phyloP scores from a whole-genome alignment of 352 stramenopile genomes.

The Phytophthora crassamura region DNA sequence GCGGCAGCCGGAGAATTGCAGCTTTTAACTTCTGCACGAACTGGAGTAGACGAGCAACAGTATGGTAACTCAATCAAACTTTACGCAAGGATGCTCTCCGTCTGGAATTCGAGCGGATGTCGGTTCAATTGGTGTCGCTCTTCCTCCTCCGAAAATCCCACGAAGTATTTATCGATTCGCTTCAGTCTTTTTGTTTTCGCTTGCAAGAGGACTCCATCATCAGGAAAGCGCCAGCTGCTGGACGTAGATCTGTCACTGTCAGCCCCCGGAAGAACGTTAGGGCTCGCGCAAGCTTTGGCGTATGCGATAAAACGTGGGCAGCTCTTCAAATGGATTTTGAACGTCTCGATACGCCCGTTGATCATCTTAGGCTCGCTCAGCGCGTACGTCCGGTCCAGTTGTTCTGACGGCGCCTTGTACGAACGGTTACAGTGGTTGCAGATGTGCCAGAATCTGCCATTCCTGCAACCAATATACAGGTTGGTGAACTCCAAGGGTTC shows the following conservation, averaged over 20 bases:
- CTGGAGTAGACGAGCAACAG: background rate
- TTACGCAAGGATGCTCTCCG: background rate
- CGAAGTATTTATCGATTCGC: conserved; percentile 4
- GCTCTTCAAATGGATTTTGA: background rate
- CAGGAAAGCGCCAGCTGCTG: background rate
- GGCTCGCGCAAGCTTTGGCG: background rate
- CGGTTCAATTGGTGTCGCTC: background rate
- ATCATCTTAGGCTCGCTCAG: background rate
- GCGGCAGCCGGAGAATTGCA: background rate
- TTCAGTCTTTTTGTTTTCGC: background rate
- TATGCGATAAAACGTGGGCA: background rate
- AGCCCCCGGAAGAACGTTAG: background rate
- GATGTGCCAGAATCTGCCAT: background rate
- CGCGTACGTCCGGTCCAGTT: background rate
- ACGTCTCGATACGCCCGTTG: background rate
- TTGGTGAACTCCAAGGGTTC: conserved; percentile 4
- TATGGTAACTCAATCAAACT: conserved; percentile 2
- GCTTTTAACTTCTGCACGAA: background rate
- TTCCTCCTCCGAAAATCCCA: background rate
- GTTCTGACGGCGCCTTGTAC: background rate
- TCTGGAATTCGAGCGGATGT: conserved; percentile 3
- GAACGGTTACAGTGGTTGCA: background rate
- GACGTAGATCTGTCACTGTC: no score
- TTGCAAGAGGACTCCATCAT: background rate
- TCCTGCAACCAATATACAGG: background rate